Percentiles rank a stretch among this genome's conserved stretches.
Evolutionary conservation across 331 rosid species (phyloP).

Genomic region (Erythrophleum ivorense): DNA sequence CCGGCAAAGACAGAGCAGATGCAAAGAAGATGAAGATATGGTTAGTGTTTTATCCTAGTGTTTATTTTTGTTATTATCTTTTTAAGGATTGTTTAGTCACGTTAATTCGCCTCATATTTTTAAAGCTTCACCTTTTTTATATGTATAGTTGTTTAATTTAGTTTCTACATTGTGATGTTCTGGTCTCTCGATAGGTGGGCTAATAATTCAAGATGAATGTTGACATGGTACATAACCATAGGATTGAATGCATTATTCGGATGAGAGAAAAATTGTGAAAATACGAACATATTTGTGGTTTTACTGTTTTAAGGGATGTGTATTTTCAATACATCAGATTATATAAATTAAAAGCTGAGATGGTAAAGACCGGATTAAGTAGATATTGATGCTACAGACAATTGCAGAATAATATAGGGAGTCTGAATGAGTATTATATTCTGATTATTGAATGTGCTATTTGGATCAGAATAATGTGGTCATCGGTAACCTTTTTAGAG

Average conservation of each 20-base stretch:
- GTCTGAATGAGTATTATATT: neutral
- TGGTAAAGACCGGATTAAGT: neutral
- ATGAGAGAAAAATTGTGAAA: neutral
- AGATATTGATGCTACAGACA: neutral
- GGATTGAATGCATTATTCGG: neutral
- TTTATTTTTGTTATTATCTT: neutral
- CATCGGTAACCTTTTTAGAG: neutral
- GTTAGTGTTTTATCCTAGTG: constrained; percentile 49
- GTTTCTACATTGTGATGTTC: neutral
- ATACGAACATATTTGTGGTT: neutral
- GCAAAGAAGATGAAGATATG: constrained; percentile 78
- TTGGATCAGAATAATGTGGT: neutral
- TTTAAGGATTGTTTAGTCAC: neutral
- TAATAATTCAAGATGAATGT: neutral
- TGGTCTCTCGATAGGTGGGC: neutral
- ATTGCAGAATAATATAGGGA: neutral
- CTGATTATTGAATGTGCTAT: neutral
- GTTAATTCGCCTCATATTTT: neutral
- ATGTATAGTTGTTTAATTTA: neutral
- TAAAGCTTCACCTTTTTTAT: neutral
- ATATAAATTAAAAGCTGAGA: neutral
- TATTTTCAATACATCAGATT: neutral
- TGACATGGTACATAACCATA: neutral
- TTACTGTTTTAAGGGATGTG: neutral
- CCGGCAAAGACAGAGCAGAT: constrained; percentile 29